phyloP scores from a whole-genome alignment of 176 grass and related monocot genomes.

The barley (Hordeum vulgare) region MorexV3_pseudomolecules_assembly NC_058521.1:482430896-482431395 shows the following conservation, averaged over 20 bases:
- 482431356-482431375: no score
- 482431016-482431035: background rate
- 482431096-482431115: background rate
- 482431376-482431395: no score
- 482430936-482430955: slow-evolving; percentile 88
- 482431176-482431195: background rate
- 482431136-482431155: slow-evolving; percentile 17
- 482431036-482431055: background rate
- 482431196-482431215: background rate
- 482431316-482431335: background rate
- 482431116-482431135: background rate
- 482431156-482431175: background rate
- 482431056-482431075: background rate
- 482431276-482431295: background rate
- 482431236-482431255: background rate
- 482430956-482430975: slow-evolving; percentile 33
- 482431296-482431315: background rate
- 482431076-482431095: background rate
- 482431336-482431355: background rate
- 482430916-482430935: slow-evolving; percentile 92
- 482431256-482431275: background rate
- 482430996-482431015: background rate
- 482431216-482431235: background rate
- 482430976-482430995: background rate
- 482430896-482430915: slow-evolving; percentile 77